A percentile compares a stretch with the other conserved stretches of the same genome.
Evolutionary conservation across 192 early-diverging fungal species (phyloP).

Genomic region (Jimgerdemannia lactiflua): DNA sequence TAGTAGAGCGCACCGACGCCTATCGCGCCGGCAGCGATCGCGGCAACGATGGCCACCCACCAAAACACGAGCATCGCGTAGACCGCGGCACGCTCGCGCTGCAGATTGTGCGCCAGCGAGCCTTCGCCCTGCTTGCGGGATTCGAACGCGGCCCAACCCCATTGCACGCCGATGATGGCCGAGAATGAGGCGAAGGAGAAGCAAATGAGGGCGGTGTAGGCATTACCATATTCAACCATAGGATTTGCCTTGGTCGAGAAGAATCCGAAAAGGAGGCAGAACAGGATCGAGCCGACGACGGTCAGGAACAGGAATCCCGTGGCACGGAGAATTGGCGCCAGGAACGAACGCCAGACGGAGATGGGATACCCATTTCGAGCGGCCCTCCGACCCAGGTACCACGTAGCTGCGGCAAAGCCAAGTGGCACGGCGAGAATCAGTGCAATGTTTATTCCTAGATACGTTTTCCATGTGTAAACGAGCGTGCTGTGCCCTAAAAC

Average conservation of each 20-base stretch:
- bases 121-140: neutral
- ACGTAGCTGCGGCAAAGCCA: too few relatives aligned
- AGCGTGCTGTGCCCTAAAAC: conserved; percentile 41
- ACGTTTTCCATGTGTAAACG: conserved; percentile 22
- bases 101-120: conserved; percentile 4
- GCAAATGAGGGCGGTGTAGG: conserved; percentile 3
- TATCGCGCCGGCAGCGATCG: too few relatives aligned
- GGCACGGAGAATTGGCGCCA: too few relatives aligned
- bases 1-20: conserved; percentile 31
- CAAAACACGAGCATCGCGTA: conserved; percentile 40
- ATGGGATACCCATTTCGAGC: neutral
- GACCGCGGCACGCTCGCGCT: too few relatives aligned
- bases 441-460: conserved; percentile 19
- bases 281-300: too few relatives aligned
- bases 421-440: conserved; percentile 15
- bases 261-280: too few relatives aligned
- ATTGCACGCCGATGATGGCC: conserved; percentile 10
- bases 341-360: too few relatives aligned
- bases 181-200: conserved; percentile 10
- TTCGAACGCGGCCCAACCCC: neutral
- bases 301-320: too few relatives aligned
- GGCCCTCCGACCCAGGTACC: conserved; percentile 2
- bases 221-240: conserved; percentile 10
- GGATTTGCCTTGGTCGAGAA: too few relatives aligned
- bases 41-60: conserved; percentile 21